Base-by-base conservation (phyloP, 495 filamentous ascomycete species). In the Penicillium paxilli region DNA sequence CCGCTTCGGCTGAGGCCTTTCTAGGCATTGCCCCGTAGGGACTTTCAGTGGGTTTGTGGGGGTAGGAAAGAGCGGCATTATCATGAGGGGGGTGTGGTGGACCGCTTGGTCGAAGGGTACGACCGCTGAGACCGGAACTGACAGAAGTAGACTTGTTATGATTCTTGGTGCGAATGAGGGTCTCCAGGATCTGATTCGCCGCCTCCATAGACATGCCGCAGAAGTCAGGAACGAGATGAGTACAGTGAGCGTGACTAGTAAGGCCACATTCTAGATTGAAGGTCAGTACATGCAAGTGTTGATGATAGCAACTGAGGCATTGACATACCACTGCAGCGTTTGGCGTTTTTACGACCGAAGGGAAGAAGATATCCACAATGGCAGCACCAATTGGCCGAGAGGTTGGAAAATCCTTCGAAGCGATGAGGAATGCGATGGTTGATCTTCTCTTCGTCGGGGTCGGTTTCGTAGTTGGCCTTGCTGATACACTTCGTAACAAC, bases 401-500 rank as follows among this genome's bases (percentile, higher is more conserved):
- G 88, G 64, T 98, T 98, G 30, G 92, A 90, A 67, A 96, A 98
- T 10, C 83, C 82, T 55, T 94, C 86, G 78, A 96, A 99, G 32
- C 94, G 89, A 79, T 99, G 94, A 12, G 94, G 94, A 60, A 99
- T 99, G 54, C 95, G 88, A 69, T 99, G 94, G 70, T 98, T 99
- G 81, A 99, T 89, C 74, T 97, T 98, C 74, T 96, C 94, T 68
- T 99, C 94, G 71, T 98, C 94, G 14, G 94, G 94, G 71, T 98
- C 95, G 19, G 89, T 94, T 69, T 98, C 94, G 55, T 93, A 90
- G 68, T 98, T 99, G 44, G 93, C 96, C 71, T 98, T 97, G 75
- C 92, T 97, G 73, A 99, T 99, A 76, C 94, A 99, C 70, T 99
- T 99, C 50, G 94, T 98, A 63, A 99, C 95, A n/a, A 99, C 94